These are phyloP conservation scores for Colletotrichum limetticola DNA, from an alignment of 2,329 filamentous ascomycete genomes.

Conservation along the genomic window DNA sequence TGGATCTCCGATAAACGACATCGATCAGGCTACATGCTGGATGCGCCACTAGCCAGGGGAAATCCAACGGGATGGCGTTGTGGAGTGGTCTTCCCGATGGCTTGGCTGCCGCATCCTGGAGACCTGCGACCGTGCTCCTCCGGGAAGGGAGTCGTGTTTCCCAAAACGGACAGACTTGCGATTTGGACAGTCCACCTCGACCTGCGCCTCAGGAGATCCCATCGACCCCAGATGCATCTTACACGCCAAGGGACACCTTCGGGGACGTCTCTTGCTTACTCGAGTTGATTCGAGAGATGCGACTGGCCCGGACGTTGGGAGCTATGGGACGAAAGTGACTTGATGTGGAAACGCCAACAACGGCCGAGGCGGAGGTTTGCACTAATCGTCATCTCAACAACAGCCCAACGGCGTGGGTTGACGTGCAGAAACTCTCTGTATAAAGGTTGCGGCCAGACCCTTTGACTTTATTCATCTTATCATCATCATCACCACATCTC, in stretches of 20 bases:
- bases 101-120: slow-evolving; percentile 23
- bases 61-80: neutral
- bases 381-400: slow-evolving; percentile 18
- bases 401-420: neutral
- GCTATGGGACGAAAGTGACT: slow-evolving; percentile 7
- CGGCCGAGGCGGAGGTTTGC: slow-evolving; percentile 14
- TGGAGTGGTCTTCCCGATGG: slow-evolving; percentile 3
- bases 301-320: slow-evolving; percentile 17
- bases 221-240: slow-evolving; percentile 17
- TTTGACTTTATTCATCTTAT: slow-evolving; percentile 12
- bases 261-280: neutral
- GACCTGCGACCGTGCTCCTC: slow-evolving; percentile 26
- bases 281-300: slow-evolving; percentile 9
- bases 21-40: slow-evolving; percentile 4
- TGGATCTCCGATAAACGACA: slow-evolving; percentile 27
- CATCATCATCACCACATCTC: neutral
- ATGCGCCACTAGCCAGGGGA: neutral
- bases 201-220: slow-evolving; percentile 16
- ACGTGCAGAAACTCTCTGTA: slow-evolving; percentile 19
- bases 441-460: slow-evolving; percentile 21
- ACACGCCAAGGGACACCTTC: slow-evolving; percentile 15
- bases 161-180: slow-evolving; percentile 36
- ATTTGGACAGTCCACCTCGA: slow-evolving; percentile 12
- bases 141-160: slow-evolving; percentile 19
- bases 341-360: slow-evolving; percentile 8